phyloP scores from a whole-genome alignment of 805 yeast species.

The Starmerella potacharoeniae region DNA sequence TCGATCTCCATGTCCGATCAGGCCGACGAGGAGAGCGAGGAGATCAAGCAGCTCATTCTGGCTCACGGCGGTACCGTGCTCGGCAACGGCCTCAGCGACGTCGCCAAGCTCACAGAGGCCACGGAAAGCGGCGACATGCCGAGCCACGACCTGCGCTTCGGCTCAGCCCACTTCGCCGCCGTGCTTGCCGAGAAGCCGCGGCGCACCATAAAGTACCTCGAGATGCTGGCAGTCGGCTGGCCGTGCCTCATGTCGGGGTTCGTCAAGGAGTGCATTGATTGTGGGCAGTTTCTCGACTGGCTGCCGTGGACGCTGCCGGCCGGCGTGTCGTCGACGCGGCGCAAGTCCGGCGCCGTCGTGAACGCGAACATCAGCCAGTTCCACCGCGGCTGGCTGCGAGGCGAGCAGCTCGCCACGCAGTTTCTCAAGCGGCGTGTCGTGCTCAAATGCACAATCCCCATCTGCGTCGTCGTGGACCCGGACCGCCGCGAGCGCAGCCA shows the following conservation, averaged over 20 bases:
- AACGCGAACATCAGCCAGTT: constrained; percentile 23
- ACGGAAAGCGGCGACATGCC: neutral
- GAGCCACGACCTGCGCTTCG: constrained; percentile 1
- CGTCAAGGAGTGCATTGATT: neutral
- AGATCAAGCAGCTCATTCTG: neutral
- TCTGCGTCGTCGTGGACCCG: constrained; percentile 16
- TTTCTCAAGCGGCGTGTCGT: constrained; percentile 20
- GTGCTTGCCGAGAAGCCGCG: constrained; percentile 46
- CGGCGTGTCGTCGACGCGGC: constrained; percentile 47
- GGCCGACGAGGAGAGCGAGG: constrained; percentile 1
- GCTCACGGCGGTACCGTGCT: constrained; percentile 8
- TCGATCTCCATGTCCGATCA: constrained; percentile 5
- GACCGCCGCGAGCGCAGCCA: neutral
- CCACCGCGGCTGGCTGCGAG: constrained; percentile 17
- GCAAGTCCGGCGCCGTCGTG: constrained; percentile 15
- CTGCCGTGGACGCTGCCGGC: constrained; percentile 53
- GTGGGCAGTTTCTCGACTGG: constrained; percentile 35
- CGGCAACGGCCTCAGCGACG: constrained; percentile 6
- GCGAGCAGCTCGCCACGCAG: constrained; percentile 21
- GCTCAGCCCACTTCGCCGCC: constrained; percentile 45
- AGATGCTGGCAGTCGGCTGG: constrained; percentile 73
- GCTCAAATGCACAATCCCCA: constrained; percentile 14
- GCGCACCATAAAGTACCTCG: constrained; percentile 66
- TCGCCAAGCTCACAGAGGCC: neutral
- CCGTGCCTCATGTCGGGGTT: constrained; percentile 61